Percentiles rank a stretch among this genome's conserved stretches.
Conservation (phyloP, 768 basidiomycete genomes). For the Rhodotorula babjevae region DNA sequence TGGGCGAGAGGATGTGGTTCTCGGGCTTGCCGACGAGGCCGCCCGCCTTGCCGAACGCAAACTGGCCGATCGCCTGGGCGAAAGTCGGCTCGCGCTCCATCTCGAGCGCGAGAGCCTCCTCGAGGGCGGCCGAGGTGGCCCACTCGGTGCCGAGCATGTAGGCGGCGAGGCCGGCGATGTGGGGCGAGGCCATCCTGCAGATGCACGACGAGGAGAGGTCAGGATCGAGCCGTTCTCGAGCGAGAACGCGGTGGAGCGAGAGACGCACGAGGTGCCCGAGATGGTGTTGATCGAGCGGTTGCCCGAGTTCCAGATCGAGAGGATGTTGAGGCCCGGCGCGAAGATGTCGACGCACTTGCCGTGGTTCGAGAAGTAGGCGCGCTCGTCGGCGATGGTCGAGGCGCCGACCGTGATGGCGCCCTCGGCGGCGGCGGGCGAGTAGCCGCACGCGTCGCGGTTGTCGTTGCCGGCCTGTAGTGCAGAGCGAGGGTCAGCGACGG, state of each 20-base stretch:
- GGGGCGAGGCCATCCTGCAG: constrained; percentile 82
- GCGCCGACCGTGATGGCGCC: constrained; percentile 93
- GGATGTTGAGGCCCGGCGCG: constrained; percentile 77
- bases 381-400: constrained; percentile 49
- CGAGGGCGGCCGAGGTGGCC: constrained; percentile 43
- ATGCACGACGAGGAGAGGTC: not conserved
- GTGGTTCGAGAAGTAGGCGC: constrained; percentile 66
- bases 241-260: not conserved
- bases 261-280: constrained; percentile 65
- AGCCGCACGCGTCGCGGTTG: constrained; percentile 77
- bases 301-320: constrained; percentile 71
- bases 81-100: constrained; percentile 57
- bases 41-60: constrained; percentile 49
- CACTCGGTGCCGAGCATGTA: constrained; percentile 67
- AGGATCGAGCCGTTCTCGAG: not conserved
- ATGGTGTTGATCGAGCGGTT: constrained; percentile 63
- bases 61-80: constrained; percentile 60
- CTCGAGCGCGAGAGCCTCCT: constrained; percentile 44
- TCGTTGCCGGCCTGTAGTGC: constrained; percentile 30
- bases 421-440: constrained; percentile 84
- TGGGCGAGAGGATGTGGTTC: constrained; percentile 52
- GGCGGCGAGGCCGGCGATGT: constrained; percentile 74
- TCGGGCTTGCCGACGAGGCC: constrained; percentile 48
- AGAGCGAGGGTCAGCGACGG: not conserved
- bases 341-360: constrained; percentile 90